Evolutionary conservation across 2,329 filamentous ascomycete species (phyloP), one percentile per base, ranked within the genome.

Genomic region (Aspergillus spinulosporus): DNA sequence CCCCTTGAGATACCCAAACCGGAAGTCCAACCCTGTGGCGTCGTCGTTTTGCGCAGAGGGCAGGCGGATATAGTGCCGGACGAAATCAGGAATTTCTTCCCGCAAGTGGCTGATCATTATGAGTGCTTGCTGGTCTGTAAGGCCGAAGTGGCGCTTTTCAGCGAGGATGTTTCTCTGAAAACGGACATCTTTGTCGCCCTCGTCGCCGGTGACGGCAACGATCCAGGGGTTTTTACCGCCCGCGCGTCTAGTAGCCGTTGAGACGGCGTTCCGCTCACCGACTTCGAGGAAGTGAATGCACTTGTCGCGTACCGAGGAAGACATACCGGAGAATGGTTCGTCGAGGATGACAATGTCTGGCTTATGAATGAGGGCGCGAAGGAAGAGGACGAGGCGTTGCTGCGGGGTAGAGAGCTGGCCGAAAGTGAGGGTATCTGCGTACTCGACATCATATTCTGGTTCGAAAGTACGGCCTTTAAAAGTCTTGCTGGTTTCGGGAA

Each of bases 71-170:
- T 89, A 97, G 69, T 95, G 86, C 46, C 90, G 78, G 26, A 97
- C 83, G 62, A 87, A 88, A 49, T 88, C 86, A 0, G 94, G 94
- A 7, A 97, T 89, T 73, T 99, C 94, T 66, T 96, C 92, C 60
- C 86, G 87, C 59, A 93, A 82, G 75, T 99, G 94, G 59, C 91
- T 94, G 58, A 97, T 93, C 61, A 92, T 91, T n/a, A 97, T 82
- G 52, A 99, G 76, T 0, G 92, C 92, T 74, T 97, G 93, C 21
- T 84, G 73, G 0, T 85, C 78, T 1, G 81, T 80, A 54, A 97
- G 73, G 0, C 91, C 91, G 1, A 67, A 68, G 3, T 68, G 65
- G 31, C 68, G 66, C 54, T 42, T 42, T 12, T 34, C 4, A 8
- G 26, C 7, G 14, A 28, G 37, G 11, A 43, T 21, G 37, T 5